Evolutionary conservation across 179 eudicot genomes (phyloP).

Genomic region (Spinacia oleracea): DNA sequence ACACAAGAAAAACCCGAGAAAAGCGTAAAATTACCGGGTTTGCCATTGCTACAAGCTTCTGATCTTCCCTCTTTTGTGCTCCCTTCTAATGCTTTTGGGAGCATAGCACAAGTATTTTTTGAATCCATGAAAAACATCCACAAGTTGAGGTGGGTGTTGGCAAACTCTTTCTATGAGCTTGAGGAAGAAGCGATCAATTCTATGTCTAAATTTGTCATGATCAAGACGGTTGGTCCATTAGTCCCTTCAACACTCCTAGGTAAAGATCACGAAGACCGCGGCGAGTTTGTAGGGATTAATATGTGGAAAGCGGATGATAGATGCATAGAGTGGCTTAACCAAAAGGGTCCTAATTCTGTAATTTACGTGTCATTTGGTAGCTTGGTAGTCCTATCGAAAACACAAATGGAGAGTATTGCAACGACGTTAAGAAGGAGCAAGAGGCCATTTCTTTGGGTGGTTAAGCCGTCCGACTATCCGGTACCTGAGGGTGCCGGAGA

Average conservation of each 20-base stretch:
- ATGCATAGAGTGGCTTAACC: slow-evolving; percentile 42
- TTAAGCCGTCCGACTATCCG: slow-evolving; percentile 27
- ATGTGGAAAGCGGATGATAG: slow-evolving; percentile 38
- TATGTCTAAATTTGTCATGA: slow-evolving; percentile 17
- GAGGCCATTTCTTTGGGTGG: slow-evolving; percentile 49
- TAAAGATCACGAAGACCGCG: neutral
- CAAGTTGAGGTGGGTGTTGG: slow-evolving; percentile 41
- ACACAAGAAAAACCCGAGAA: slow-evolving; percentile 10
- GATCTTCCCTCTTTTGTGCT: slow-evolving; percentile 54
- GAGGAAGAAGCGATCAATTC: slow-evolving; percentile 35
- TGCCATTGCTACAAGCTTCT: slow-evolving; percentile 31
- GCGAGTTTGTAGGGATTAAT: slow-evolving; percentile 14
- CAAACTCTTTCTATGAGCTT: slow-evolving; percentile 42
- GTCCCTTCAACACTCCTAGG: slow-evolving; percentile 29
- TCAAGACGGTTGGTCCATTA: slow-evolving; percentile 40
- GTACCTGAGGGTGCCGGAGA: slow-evolving; percentile 7
- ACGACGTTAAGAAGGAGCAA: slow-evolving; percentile 21
- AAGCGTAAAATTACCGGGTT: slow-evolving; percentile 37
- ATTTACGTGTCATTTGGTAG: slow-evolving; percentile 52
- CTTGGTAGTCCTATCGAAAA: slow-evolving; percentile 20
- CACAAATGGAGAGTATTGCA: slow-evolving; percentile 32
- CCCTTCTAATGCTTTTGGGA: slow-evolving; percentile 26
- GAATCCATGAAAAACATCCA: slow-evolving; percentile 24
- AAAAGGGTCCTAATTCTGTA: slow-evolving; percentile 28
- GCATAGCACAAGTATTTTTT: slow-evolving; percentile 13